phyloP scores from a whole-genome alignment of 2,329 filamentous ascomycete species.

The Monilinia polystroma region DNA sequence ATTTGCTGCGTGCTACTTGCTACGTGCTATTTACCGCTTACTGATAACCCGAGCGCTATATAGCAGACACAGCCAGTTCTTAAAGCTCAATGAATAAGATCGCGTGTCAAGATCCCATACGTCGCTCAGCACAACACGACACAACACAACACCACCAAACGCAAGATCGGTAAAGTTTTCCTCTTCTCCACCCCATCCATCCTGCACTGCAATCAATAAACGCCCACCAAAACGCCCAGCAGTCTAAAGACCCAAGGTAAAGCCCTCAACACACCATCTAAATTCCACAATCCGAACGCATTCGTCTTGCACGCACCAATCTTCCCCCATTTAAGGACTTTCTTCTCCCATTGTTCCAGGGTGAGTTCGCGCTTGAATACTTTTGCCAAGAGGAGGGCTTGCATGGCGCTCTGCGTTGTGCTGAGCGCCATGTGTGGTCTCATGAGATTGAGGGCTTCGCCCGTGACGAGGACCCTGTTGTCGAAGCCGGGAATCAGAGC shows the following conservation, averaged over 20 bases:
- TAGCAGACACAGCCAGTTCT: too few relatives aligned
- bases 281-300: conserved; percentile 17
- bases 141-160: too few relatives aligned
- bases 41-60: too few relatives aligned
- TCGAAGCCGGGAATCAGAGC: conserved; percentile 42
- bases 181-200: too few relatives aligned
- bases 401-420: conserved; percentile 44
- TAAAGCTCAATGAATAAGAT: too few relatives aligned
- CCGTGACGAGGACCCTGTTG: conserved; percentile 44
- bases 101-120: too few relatives aligned
- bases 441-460: conserved; percentile 47
- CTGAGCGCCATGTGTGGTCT: conserved; percentile 47
- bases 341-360: conserved; percentile 19
- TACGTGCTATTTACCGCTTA: too few relatives aligned
- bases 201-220: background rate
- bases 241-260: conserved; percentile 12
- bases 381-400: conserved; percentile 32
- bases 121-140: too few relatives aligned
- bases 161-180: too few relatives aligned
- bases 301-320: conserved; percentile 15
- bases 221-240: background rate
- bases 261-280: background rate
- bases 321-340: conserved; percentile 25
- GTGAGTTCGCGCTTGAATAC: conserved; percentile 26
- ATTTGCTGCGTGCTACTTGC: too few relatives aligned